A percentile compares a stretch with the other conserved stretches of the same genome.
These are phyloP conservation scores for Raphanus sativus DNA, from an alignment of 345 rosid species.

Conservation along the genomic window DNA sequence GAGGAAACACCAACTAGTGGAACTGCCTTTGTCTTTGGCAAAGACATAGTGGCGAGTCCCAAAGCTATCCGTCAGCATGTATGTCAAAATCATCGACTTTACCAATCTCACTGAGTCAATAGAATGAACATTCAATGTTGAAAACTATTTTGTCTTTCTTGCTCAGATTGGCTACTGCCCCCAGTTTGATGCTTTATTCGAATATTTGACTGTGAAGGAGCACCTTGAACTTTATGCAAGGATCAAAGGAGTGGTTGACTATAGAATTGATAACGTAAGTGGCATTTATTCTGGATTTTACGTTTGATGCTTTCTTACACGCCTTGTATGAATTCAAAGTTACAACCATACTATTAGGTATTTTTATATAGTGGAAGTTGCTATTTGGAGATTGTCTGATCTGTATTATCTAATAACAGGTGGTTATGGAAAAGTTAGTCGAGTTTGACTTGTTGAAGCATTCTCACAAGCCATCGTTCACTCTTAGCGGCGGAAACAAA, in stretches of 20 bases:
- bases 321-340: conserved; percentile 11
- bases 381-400: conserved; percentile 4
- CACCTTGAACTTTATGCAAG: conserved; percentile 99
- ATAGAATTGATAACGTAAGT: conserved; percentile 66
- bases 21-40: conserved; percentile 88
- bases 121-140: conserved; percentile 3
- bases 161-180: conserved; percentile 96
- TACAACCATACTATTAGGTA: conserved; percentile 11
- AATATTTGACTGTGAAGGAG: conserved; percentile 81
- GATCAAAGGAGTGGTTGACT: conserved; percentile 83
- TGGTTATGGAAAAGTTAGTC: conserved; percentile 79
- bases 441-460: conserved; percentile 92
- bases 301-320: conserved; percentile 6
- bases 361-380: conserved; percentile 13
- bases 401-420: conserved; percentile 45
- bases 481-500: conserved; percentile 94
- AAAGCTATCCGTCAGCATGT: conserved; percentile 87
- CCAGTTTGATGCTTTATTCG: conserved; percentile 90
- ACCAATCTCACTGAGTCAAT: conserved; percentile 4
- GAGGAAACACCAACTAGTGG: conserved; percentile 95
- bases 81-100: conserved; percentile 34
- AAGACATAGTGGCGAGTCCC: conserved; percentile 78
- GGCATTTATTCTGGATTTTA: not conserved
- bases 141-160: not conserved
- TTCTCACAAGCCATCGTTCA: conserved; percentile 80